Conservation (phyloP, 73 alveolate species). For the Blepharisma stoltei region DNA sequence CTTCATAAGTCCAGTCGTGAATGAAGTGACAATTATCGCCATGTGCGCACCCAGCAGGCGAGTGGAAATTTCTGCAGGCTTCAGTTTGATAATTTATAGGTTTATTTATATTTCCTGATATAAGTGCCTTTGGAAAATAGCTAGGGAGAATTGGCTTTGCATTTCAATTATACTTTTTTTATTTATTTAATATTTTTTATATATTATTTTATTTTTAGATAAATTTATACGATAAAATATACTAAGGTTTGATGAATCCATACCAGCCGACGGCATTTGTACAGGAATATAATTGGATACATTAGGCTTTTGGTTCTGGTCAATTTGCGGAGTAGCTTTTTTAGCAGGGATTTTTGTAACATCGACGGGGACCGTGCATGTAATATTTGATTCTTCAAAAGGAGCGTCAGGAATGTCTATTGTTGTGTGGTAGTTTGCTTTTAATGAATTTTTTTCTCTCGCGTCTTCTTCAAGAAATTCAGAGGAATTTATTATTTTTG, state of each 20-base stretch:
- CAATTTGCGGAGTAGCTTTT: not conserved
- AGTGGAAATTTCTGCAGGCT: conserved; percentile 30
- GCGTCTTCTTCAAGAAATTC: not conserved
- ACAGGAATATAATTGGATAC: not conserved
- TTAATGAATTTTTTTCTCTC: not conserved
- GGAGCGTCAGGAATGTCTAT: conserved; percentile 12
- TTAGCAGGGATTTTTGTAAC: not conserved
- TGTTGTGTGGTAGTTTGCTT: not conserved
- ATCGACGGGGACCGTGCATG: not conserved
- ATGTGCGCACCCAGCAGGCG: conserved; percentile 33
- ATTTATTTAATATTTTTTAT: too few relatives aligned
- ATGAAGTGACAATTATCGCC: conserved; percentile 28
- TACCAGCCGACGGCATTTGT: not conserved
- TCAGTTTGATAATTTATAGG: conserved; percentile 26
- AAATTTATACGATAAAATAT: too few relatives aligned
- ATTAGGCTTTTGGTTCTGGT: not conserved
- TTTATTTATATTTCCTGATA: not conserved
- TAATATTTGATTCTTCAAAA: not conserved
- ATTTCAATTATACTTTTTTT: too few relatives aligned
- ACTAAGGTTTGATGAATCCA: not conserved
- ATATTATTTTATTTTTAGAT: too few relatives aligned
- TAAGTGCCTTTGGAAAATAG: conserved; percentile 4
- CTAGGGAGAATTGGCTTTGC: not conserved
- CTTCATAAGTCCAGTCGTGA: conserved; percentile 18
- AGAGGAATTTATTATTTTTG: not conserved